Evolutionary conservation across 208 protist genomes (phyloP).

Genomic region (Herpetomonas tarakana): DNA sequence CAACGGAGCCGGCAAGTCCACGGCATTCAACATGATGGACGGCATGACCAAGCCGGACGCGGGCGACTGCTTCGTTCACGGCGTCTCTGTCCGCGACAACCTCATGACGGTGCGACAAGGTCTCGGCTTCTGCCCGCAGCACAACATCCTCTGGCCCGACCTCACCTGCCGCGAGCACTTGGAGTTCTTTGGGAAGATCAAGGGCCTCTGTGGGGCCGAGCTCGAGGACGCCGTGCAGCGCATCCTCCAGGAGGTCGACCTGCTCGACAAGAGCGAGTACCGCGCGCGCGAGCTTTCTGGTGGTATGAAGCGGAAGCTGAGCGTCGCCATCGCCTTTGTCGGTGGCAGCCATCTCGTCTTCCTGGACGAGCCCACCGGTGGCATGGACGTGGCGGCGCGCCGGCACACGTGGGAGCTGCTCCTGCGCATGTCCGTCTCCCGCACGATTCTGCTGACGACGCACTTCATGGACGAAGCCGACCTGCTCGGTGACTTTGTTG

Average conservation of each 20-base stretch:
- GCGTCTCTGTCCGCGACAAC: conserved; percentile 43
- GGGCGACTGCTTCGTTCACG: conserved; percentile 46
- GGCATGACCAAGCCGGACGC: conserved; percentile 35
- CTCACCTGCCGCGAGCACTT: conserved; percentile 87
- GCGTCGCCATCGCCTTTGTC: conserved; percentile 58
- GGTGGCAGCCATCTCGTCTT: conserved; percentile 41
- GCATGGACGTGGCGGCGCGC: conserved; percentile 62
- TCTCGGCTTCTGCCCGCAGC: conserved; percentile 92
- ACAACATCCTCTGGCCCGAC: conserved; percentile 87
- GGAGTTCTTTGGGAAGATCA: conserved; percentile 85
- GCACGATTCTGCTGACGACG: conserved; percentile 57
- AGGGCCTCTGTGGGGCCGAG: conserved; percentile 39
- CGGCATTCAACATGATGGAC: conserved; percentile 51
- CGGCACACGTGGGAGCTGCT: conserved; percentile 52
- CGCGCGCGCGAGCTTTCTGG: conserved; percentile 22
- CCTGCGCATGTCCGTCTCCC: conserved; percentile 10
- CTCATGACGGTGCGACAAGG: conserved; percentile 36
- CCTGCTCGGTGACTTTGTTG: conserved; percentile 78
- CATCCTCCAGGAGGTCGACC: conserved; percentile 28
- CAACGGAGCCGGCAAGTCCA: conserved; percentile 64
- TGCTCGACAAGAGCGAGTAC: conserved; percentile 32
- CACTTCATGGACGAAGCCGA: conserved; percentile 94
- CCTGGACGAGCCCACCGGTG: conserved; percentile 75
- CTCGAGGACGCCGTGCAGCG: conserved; percentile 17
- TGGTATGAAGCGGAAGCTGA: conserved; percentile 60